Conservation (phyloP, 2,329 filamentous ascomycete species). For the Podosphaera fusca region DNA sequence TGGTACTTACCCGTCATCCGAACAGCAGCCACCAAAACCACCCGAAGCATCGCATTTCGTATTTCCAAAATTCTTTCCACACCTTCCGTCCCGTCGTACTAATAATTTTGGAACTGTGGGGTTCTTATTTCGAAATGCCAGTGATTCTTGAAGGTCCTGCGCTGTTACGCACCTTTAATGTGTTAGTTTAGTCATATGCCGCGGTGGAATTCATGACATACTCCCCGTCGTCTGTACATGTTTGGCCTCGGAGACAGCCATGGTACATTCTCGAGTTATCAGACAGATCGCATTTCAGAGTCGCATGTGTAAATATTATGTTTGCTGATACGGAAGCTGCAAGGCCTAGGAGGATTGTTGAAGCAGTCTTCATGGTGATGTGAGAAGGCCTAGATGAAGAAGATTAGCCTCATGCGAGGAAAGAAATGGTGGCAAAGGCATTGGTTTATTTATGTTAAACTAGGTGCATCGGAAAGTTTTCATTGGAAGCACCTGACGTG, state of each 20-base stretch:
- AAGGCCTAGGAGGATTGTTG: constrained; percentile 10
- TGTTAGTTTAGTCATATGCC: constrained; percentile 2
- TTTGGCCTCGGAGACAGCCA: constrained; percentile 15
- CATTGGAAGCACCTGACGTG: no score
- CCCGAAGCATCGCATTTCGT: constrained; percentile 13
- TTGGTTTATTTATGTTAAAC: no score
- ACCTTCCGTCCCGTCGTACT: constrained; percentile 12
- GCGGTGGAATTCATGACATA: constrained; percentile 4
- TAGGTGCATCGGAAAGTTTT: no score
- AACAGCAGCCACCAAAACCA: constrained; percentile 15
- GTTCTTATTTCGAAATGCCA: constrained; percentile 3
- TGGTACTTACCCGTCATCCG: constrained; percentile 7
- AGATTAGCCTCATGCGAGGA: no score
- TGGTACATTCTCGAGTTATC: constrained; percentile 10
- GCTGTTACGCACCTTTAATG: constrained; percentile 9
- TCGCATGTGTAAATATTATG: constrained; percentile 24
- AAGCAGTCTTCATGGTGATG: no score
- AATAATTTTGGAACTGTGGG: constrained; percentile 1
- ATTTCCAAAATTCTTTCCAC: constrained; percentile 12
- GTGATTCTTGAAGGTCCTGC: constrained; percentile 4
- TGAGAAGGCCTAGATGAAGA: no score
- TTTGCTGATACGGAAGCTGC: constrained; percentile 21
- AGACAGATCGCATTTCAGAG: constrained; percentile 20
- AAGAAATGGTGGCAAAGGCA: no score
- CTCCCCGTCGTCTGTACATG: constrained; percentile 10